Conservation (phyloP, 805 yeast species). For the Yarrowia sp. region DNA sequence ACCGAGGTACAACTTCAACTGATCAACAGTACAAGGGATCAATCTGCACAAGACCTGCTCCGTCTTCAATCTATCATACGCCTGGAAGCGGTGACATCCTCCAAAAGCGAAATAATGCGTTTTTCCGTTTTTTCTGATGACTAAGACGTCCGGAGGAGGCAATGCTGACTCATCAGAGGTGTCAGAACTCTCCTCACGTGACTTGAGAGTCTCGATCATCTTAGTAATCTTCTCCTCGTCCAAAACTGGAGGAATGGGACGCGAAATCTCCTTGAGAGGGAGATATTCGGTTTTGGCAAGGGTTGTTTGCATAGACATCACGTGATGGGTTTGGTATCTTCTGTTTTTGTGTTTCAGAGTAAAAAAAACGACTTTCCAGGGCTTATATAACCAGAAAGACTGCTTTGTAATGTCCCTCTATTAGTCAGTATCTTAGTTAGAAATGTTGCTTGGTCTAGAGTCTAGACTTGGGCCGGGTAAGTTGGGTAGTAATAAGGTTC, state of each 20-base stretch:
- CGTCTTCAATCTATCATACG: conserved; percentile 61
- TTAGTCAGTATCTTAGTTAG: no score
- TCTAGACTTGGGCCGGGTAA: no score
- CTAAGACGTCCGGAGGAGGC: conserved; percentile 79
- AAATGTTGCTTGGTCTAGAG: no score
- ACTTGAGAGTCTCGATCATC: conserved; percentile 49
- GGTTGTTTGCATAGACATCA: conserved; percentile 61
- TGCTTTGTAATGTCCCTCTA: no score
- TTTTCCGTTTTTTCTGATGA: conserved; percentile 61
- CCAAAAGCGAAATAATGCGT: conserved; percentile 74
- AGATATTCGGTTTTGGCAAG: conserved; percentile 52
- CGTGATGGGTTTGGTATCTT: neutral
- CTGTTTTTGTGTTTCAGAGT: no score
- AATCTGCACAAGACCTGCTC: conserved; percentile 62
- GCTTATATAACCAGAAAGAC: no score
- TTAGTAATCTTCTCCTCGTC: conserved; percentile 72
- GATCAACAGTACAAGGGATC: conserved; percentile 71
- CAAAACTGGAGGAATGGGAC: conserved; percentile 85
- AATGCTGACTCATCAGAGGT: conserved; percentile 42
- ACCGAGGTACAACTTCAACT: conserved; percentile 68
- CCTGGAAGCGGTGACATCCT: conserved; percentile 87
- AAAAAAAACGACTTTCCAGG: no score
- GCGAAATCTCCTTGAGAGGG: conserved; percentile 63
- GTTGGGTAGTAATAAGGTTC: no score
- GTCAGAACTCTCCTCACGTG: conserved; percentile 45